phyloP scores from a whole-genome alignment of 371 early-diverging fungal species.

The Syncephalastrum racemosum region DNA sequence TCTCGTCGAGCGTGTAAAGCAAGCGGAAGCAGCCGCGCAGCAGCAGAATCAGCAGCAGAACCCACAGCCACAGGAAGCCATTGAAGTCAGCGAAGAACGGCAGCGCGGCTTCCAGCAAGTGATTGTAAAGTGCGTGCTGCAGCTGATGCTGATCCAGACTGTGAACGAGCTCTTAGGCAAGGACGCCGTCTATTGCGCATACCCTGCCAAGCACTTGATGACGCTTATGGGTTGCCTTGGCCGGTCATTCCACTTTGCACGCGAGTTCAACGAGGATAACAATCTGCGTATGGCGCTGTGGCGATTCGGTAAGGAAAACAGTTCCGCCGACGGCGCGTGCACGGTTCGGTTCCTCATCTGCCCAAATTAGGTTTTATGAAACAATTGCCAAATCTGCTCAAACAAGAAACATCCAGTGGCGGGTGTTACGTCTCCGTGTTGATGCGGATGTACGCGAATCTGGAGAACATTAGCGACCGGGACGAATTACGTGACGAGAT shows the following conservation, averaged over 20 bases:
- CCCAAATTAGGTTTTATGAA: slow-evolving; percentile 74
- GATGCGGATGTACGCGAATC: slow-evolving; percentile 54
- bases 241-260: slow-evolving; percentile 81
- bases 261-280: slow-evolving; percentile 77
- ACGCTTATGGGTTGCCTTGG: slow-evolving; percentile 78
- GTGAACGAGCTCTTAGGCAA: slow-evolving; percentile 68
- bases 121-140: slow-evolving; percentile 78
- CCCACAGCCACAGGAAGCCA: not conserved
- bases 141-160: slow-evolving; percentile 75
- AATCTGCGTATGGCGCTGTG: slow-evolving; percentile 78
- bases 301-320: slow-evolving; percentile 53
- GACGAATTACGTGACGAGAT: slow-evolving; percentile 47
- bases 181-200: slow-evolving; percentile 59
- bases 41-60: slow-evolving; percentile 2
- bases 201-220: slow-evolving; percentile 63
- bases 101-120: slow-evolving; percentile 75
- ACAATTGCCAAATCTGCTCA: slow-evolving; percentile 84
- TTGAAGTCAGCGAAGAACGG: slow-evolving; percentile 42
- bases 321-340: no score
- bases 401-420: slow-evolving; percentile 69
- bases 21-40: slow-evolving; percentile 7
- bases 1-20: slow-evolving; percentile 35
- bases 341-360: slow-evolving; percentile 1
- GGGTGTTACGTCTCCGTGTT: slow-evolving; percentile 52
- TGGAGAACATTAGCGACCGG: slow-evolving; percentile 48